These are phyloP conservation scores for Albugo candida DNA, from an alignment of 352 stramenopile genomes.

Conservation along the genomic window DNA sequence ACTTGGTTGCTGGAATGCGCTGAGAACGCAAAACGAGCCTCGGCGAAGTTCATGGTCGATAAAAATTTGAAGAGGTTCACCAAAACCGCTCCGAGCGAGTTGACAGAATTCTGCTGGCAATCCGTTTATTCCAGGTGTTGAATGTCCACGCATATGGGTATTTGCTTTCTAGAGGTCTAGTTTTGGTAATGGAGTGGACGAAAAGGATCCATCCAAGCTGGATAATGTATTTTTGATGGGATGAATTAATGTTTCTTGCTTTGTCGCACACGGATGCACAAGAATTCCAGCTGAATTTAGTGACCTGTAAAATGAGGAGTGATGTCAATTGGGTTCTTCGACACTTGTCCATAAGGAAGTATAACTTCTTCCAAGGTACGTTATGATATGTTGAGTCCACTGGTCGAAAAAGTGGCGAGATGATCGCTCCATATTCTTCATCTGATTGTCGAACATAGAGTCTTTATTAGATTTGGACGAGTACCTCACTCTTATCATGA, in stretches of 20 bases:
- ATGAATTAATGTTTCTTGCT: neutral
- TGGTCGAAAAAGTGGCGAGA: slow-evolving; percentile 4
- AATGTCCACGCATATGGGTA: neutral
- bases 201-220: neutral
- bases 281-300: slow-evolving; percentile 1
- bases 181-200: neutral
- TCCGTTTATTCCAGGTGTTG: slow-evolving; percentile 2
- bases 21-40: slow-evolving; percentile 6
- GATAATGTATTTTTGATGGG: neutral
- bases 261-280: neutral
- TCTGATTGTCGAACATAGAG: slow-evolving; percentile 4
- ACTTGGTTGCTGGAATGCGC: slow-evolving; percentile 4
- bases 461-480: slow-evolving; percentile 5
- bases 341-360: neutral
- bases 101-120: slow-evolving; percentile 12
- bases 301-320: slow-evolving; percentile 1
- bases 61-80: slow-evolving; percentile 6
- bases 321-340: slow-evolving; percentile 3
- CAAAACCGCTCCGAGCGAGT: slow-evolving; percentile 7
- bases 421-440: slow-evolving; percentile 1
- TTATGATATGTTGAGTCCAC: slow-evolving; percentile 2
- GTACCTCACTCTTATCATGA: neutral
- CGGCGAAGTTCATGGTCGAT: slow-evolving; percentile 8
- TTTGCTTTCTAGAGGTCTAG: neutral
- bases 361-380: slow-evolving; percentile 1